Base-by-base conservation (phyloP, 228 moss, liverwort and hornwort species). In the Sphagnum magellanicum region DNA sequence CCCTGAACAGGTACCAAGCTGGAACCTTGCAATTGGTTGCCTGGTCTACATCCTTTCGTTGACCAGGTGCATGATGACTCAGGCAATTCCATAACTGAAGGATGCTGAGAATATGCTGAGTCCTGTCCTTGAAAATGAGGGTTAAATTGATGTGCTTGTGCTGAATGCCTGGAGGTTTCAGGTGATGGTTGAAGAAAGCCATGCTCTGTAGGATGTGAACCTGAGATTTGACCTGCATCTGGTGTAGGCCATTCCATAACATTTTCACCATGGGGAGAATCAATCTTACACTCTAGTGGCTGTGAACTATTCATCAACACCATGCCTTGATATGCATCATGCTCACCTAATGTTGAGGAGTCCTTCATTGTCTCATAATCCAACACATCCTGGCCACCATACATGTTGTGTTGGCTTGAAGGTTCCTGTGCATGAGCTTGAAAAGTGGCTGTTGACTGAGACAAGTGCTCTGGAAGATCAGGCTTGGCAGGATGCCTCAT, bases 341-440 rank as follows among this genome's bases (percentile, higher is more conserved):
- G 83, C 8, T 95, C 92, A 70, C 88, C 95, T 52, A 85, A 12
- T 14, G 92, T 87, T 9, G 92, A 95, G 49, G 90, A 85, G 48
- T 72, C 79, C 65, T 90, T 89, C 63, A 78, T 92, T 11, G 76
- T 75, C 62, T 89, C 92, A 73, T 89, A 90, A 12, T 91, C 89
- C 46, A 73, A 64, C 51, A 78, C 68, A 49, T 80, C 86, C 4
- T 69, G 46, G 6, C 76, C 75, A 65, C 73, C 65, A 59, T 78
- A 75, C 81, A 84, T 75, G 55, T 92, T 90, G 63, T 72, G 73
- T 48, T 55, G 55, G 55, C 8, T 55, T 55, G 12, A 55, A 55
- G 55, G 12, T 8, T 12, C 55, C 55, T 55, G 9, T 12, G 55
- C 1, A 55, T 12, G 12, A 55, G 32, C 32, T 32, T 32, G 32